These are phyloP conservation scores for Pichia thaimueangensis DNA, from an alignment of 805 yeast species.

Conservation along the genomic window DNA sequence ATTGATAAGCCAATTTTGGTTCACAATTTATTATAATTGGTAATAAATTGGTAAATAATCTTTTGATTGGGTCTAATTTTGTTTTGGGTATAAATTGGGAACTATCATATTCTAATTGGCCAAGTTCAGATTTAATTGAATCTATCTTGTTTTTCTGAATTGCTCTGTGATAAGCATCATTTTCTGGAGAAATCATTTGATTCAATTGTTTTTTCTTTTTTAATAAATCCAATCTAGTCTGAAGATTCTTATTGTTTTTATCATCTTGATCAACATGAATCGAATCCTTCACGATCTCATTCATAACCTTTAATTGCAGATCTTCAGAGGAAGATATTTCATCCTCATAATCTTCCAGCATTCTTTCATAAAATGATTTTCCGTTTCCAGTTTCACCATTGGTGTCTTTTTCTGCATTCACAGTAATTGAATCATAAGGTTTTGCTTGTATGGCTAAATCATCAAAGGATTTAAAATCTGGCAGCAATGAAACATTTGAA, in stretches of 20 bases:
- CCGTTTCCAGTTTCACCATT: not conserved
- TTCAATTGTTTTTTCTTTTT: not conserved
- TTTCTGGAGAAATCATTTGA: too few relatives aligned
- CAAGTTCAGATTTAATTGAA: too few relatives aligned
- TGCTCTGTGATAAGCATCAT: too few relatives aligned
- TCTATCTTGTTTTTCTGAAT: not conserved
- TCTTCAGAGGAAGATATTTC: not conserved
- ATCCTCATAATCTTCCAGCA: conserved; percentile 2
- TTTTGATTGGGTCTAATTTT: not conserved
- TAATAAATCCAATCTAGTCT: too few relatives aligned
- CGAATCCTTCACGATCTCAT: not conserved
- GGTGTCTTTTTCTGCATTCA: too few relatives aligned
- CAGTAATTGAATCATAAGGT: too few relatives aligned
- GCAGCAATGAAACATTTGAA: too few relatives aligned
- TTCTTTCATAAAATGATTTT: conserved; percentile 8
- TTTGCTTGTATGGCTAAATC: too few relatives aligned
- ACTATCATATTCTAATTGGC: too few relatives aligned
- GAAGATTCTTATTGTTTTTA: not conserved
- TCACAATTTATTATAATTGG: conserved; percentile 4
- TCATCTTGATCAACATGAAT: too few relatives aligned
- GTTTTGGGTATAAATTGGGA: not conserved
- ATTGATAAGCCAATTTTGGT: conserved; percentile 23
- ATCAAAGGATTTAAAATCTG: too few relatives aligned
- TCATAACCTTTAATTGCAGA: conserved; percentile 1
- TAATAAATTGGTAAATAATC: not conserved